Evolutionary conservation across 495 filamentous ascomycete species (phyloP), one percentile per base, ranked within the genome.

Genomic region (Podospora fimiseda): DNA sequence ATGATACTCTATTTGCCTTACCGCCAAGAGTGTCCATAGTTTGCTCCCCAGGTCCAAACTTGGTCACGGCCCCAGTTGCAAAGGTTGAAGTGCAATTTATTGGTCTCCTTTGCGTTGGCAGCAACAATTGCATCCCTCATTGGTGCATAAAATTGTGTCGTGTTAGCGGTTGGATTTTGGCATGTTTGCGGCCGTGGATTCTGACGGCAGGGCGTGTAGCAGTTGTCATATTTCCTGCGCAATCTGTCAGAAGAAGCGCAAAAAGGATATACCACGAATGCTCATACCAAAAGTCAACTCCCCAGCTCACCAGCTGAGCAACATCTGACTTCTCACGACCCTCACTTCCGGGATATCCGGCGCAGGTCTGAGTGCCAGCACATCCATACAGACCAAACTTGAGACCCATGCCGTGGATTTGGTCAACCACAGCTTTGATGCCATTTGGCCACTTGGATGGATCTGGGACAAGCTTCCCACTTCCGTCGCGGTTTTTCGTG

Each of bases 191-290:
- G 9, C 64, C 49, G 47, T 69, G 80, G 9, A 74, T n/a, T n/a
- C n/a, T n/a, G n/a, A n/a, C n/a, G n/a, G 3, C 78, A 79, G 33
- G 57, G 52, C 27, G 60, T 71, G 59, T 70, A 75, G 58, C 75
- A 78, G 54, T 79, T 79, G 64, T 78, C 76, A 52, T 79, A 78
- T 63, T 78, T 79, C n/a, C n/a, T n/a, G n/a, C n/a, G n/a, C n/a
- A n/a, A n/a, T n/a, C n/a, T n/a, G n/a, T n/a, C n/a, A n/a, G n/a
- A n/a, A n/a, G n/a, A n/a, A n/a, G n/a, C n/a, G n/a, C n/a, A n/a
- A n/a, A n/a, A n/a, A n/a, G n/a, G n/a, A n/a, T n/a, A n/a, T n/a
- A n/a, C n/a, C n/a, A n/a, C n/a, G n/a, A n/a, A n/a, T n/a, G n/a
- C n/a, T n/a, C n/a, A n/a, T n/a, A n/a, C 16, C 76, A 56, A 8